A percentile compares a stretch with the other conserved stretches of the same genome.
Conservation (phyloP, 441 rosid genomes). For the Macaranga tanarius region DNA sequence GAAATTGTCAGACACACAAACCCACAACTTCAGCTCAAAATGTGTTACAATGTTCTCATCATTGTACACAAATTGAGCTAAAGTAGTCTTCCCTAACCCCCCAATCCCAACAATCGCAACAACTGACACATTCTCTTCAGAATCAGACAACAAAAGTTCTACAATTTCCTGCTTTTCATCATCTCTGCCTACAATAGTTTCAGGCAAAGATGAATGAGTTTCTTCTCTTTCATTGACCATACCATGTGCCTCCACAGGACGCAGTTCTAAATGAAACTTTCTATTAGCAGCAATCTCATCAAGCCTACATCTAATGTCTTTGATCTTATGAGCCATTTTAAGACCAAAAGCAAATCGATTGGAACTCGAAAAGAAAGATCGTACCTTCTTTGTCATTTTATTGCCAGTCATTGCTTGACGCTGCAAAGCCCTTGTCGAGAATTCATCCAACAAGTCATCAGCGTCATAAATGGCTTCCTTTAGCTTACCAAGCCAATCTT, state of each 20-base stretch:
- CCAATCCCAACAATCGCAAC: slow-evolving; percentile 24
- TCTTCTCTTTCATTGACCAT: background rate
- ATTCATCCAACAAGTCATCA: slow-evolving; percentile 13
- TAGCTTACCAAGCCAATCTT: background rate
- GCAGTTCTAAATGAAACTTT: background rate
- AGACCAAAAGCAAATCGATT: background rate
- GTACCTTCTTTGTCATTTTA: background rate
- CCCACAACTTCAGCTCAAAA: slow-evolving; percentile 10
- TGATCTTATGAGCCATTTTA: background rate
- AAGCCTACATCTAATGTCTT: background rate
- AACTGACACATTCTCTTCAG: background rate
- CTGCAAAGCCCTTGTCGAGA: background rate
- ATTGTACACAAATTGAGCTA: slow-evolving; percentile 17
- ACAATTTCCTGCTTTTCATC: background rate
- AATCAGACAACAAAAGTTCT: background rate
- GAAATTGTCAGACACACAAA: slow-evolving; percentile 23
- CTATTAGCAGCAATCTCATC: background rate
- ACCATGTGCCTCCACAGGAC: background rate
- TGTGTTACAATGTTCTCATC: background rate
- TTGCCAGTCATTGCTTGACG: background rate
- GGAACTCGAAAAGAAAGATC: background rate
- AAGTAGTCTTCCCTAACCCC: slow-evolving; percentile 26
- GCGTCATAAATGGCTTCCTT: slow-evolving; percentile 12
- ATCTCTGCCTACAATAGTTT: slow-evolving; percentile 17
- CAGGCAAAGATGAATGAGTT: slow-evolving; percentile 4